These are phyloP conservation scores for Spergularia marina DNA, from an alignment of 148 eudicot species.

Conservation along the genomic window DNA sequence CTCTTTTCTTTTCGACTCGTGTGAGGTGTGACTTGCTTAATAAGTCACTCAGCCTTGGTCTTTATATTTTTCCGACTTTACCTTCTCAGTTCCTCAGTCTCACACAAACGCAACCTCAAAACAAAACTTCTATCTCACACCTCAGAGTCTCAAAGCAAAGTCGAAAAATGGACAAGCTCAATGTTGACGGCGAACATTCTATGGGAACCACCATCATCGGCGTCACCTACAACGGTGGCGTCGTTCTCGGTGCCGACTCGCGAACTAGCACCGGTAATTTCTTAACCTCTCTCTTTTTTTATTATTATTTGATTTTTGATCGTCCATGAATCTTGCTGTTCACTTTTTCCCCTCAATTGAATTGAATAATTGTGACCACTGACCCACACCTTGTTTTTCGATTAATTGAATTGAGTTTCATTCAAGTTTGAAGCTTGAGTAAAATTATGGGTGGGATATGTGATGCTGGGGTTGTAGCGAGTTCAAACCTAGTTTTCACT, in stretches of 20 bases:
- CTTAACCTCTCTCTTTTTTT: background rate
- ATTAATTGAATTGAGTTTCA: background rate
- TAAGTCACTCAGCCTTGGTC: constrained; percentile 8
- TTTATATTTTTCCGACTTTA: background rate
- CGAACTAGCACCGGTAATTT: constrained; percentile 89
- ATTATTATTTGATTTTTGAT: background rate
- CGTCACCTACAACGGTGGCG: constrained; percentile 91
- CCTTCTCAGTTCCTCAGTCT: background rate
- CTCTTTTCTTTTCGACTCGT: background rate
- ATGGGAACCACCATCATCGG: constrained; percentile 99
- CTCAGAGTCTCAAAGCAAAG: background rate
- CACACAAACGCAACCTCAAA: background rate
- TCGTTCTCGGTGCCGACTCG: constrained; percentile 95
- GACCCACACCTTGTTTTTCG: background rate
- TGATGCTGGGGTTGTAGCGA: constrained; percentile 4
- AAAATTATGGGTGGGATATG: background rate
- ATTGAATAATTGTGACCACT: background rate
- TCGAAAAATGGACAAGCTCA: constrained; percentile 29
- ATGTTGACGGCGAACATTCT: constrained; percentile 57
- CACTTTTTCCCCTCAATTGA: background rate
- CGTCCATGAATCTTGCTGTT: background rate
- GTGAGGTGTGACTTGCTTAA: constrained; percentile 14
- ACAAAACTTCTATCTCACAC: background rate
- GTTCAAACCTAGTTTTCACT: background rate
- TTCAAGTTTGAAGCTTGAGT: constrained; percentile 17